phyloP scores from a whole-genome alignment of 2,329 filamentous ascomycete species.

The Aureobasidium sp. region DNA sequence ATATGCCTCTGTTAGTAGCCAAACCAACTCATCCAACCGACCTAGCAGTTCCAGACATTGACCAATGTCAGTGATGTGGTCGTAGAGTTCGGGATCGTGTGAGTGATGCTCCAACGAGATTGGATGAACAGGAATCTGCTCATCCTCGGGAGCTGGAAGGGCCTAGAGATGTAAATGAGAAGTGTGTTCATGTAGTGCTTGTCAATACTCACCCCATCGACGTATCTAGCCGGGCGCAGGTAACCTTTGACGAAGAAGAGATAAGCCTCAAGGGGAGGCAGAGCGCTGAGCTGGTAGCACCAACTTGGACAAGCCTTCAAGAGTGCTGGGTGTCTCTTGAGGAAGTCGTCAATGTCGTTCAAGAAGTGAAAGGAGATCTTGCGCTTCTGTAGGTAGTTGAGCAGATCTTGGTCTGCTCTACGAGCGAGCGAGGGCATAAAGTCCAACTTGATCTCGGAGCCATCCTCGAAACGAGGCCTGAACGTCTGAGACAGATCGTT shows the following conservation, averaged over 20 bases:
- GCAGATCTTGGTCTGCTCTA: slow-evolving; percentile 11
- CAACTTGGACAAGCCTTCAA: slow-evolving; percentile 5
- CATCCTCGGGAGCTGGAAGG: slow-evolving; percentile 5
- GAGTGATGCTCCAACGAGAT: not conserved
- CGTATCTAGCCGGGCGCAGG: slow-evolving; percentile 12
- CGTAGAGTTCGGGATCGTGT: slow-evolving; percentile 6
- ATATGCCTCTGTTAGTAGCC: not conserved
- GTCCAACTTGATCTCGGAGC: not conserved
- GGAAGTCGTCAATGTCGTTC: slow-evolving; percentile 15
- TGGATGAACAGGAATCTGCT: not conserved
- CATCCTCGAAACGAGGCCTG: slow-evolving; percentile 10
- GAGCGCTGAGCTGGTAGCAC: slow-evolving; percentile 6
- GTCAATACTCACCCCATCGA: slow-evolving; percentile 1
- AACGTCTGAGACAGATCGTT: slow-evolving; percentile 12
- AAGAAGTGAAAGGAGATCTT: slow-evolving; percentile 6
- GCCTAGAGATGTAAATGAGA: not conserved
- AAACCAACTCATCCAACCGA: not conserved
- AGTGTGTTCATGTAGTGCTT: not conserved
- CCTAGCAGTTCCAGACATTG: slow-evolving; percentile 6
- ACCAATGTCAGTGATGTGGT: slow-evolving; percentile 10
- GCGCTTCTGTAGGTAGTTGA: slow-evolving; percentile 5
- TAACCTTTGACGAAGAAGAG: slow-evolving; percentile 15
- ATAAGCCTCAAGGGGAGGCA: slow-evolving; percentile 11
- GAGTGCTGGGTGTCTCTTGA: slow-evolving; percentile 3
- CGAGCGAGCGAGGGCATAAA: slow-evolving; percentile 1